phyloP scores from a whole-genome alignment of 2,329 filamentous ascomycete genomes.

The Penicillium oxalicum region DNA sequence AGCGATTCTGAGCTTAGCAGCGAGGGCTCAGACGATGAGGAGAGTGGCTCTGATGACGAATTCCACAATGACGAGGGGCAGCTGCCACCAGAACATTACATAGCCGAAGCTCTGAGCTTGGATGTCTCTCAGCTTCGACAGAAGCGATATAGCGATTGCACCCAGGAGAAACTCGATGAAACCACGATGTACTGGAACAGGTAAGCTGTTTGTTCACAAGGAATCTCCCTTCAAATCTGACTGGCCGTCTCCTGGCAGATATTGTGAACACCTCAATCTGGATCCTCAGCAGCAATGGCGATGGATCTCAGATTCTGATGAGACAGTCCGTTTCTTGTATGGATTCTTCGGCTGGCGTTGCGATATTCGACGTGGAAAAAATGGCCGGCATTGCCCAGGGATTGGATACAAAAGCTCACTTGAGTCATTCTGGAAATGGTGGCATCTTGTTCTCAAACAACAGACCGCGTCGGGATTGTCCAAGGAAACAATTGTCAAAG shows the following conservation, averaged over 20 bases:
- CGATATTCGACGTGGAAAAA: slow-evolving; percentile 11
- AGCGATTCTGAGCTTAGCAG: too few relatives aligned
- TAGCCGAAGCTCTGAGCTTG: slow-evolving; percentile 20
- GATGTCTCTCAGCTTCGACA: slow-evolving; percentile 23
- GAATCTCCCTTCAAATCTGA: too few relatives aligned
- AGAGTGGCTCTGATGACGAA: slow-evolving; percentile 9
- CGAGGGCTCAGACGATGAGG: slow-evolving; percentile 9
- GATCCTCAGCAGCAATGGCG: slow-evolving; percentile 15
- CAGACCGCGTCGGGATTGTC: slow-evolving; percentile 12
- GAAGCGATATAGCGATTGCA: slow-evolving; percentile 24
- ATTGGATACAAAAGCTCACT: slow-evolving; percentile 17
- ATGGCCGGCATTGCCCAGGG: slow-evolving; percentile 7
- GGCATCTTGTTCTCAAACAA: slow-evolving; percentile 20
- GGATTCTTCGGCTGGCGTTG: slow-evolving; percentile 20
- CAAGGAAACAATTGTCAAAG: slow-evolving; percentile 17
- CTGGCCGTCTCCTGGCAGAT: too few relatives aligned
- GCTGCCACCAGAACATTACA: slow-evolving; percentile 17
- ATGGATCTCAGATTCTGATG: slow-evolving; percentile 22
- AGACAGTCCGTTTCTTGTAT: slow-evolving; percentile 25
- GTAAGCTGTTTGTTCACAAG: too few relatives aligned
- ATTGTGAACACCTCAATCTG: slow-evolving; percentile 15
- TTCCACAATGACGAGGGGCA: slow-evolving; percentile 14
- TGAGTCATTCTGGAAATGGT: slow-evolving; percentile 22
- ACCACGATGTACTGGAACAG: slow-evolving; percentile 19
- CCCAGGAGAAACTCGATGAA: slow-evolving; percentile 21